A percentile compares a stretch with the other conserved stretches of the same genome.
Conservation (phyloP, 176 grass and related monocot species). For the Eleusine indica region DNA sequence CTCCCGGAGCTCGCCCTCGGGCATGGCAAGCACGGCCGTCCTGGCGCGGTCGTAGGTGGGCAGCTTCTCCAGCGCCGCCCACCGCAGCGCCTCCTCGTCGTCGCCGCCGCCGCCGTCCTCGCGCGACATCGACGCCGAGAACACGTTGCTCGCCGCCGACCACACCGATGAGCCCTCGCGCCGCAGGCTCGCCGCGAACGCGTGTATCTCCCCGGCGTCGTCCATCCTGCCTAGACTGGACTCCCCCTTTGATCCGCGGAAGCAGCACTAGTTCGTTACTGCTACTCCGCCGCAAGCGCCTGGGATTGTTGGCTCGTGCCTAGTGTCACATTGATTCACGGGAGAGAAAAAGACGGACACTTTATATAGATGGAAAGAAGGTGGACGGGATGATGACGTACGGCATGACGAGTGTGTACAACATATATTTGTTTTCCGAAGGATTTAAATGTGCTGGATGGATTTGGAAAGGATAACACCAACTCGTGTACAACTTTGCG, state of each 20-base stretch:
- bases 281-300: neutral
- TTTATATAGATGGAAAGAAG: slow-evolving; percentile 12
- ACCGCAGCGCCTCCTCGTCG: slow-evolving; percentile 80
- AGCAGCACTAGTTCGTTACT: neutral
- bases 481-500: slow-evolving; percentile 15
- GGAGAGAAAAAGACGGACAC: slow-evolving; percentile 15
- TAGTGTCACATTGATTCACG: neutral
- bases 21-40: slow-evolving; percentile 59
- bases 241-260: neutral
- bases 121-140: slow-evolving; percentile 45
- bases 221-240: slow-evolving; percentile 25
- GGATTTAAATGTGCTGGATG: neutral
- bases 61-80: slow-evolving; percentile 72
- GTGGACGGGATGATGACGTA: slow-evolving; percentile 7
- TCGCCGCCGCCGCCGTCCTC: slow-evolving; percentile 39
- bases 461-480: neutral
- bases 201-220: slow-evolving; percentile 56
- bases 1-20: slow-evolving; percentile 56
- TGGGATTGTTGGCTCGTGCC: neutral
- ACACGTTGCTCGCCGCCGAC: slow-evolving; percentile 39
- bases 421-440: neutral
- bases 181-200: slow-evolving; percentile 45
- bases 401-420: slow-evolving; percentile 2
- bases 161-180: slow-evolving; percentile 46
- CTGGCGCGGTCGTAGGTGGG: slow-evolving; percentile 64